A percentile compares a stretch with the other conserved stretches of the same genome.
phyloP scores from a whole-genome alignment of 2,329 filamentous ascomycete genomes.

The Aspergillus sclerotialis region DNA sequence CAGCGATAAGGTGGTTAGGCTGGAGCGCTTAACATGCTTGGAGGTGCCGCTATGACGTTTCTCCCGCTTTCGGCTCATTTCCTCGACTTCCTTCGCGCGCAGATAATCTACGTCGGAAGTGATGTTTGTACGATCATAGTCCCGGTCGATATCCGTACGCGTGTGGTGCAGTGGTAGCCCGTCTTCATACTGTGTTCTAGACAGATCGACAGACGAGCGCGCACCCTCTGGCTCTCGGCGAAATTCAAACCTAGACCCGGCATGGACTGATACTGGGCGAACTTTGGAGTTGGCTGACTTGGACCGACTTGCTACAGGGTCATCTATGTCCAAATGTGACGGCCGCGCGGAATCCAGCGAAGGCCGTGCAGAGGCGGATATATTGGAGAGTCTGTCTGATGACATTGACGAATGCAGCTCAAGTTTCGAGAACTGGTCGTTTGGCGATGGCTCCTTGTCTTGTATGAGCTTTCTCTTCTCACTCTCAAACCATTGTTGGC shows the following conservation, averaged over 20 bases:
- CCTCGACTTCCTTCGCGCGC: slow-evolving; percentile 62
- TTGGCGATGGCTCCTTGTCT: slow-evolving; percentile 26
- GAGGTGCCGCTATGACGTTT: slow-evolving; percentile 50
- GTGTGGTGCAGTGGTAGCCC: slow-evolving; percentile 26
- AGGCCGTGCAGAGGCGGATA: slow-evolving; percentile 54
- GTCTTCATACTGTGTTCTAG: slow-evolving; percentile 27
- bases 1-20: slow-evolving; percentile 60
- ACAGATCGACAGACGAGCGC: slow-evolving; percentile 31
- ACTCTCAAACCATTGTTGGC: slow-evolving; percentile 39
- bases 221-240: slow-evolving; percentile 67
- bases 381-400: slow-evolving; percentile 46
- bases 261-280: slow-evolving; percentile 73
- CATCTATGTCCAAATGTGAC: slow-evolving; percentile 53
- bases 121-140: slow-evolving; percentile 49
- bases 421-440: slow-evolving; percentile 25
- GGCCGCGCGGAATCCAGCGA: slow-evolving; percentile 68
- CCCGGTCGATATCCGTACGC: slow-evolving; percentile 28
- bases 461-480: slow-evolving; percentile 13
- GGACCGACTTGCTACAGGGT: slow-evolving; percentile 47
- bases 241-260: slow-evolving; percentile 76
- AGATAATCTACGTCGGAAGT: slow-evolving; percentile 78
- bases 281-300: slow-evolving; percentile 60
- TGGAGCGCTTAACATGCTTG: slow-evolving; percentile 64
- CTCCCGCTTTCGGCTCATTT: slow-evolving; percentile 52
- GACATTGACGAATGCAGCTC: slow-evolving; percentile 47